phyloP scores from a whole-genome alignment of 805 yeast species.

The Pichia manshurica region DNA sequence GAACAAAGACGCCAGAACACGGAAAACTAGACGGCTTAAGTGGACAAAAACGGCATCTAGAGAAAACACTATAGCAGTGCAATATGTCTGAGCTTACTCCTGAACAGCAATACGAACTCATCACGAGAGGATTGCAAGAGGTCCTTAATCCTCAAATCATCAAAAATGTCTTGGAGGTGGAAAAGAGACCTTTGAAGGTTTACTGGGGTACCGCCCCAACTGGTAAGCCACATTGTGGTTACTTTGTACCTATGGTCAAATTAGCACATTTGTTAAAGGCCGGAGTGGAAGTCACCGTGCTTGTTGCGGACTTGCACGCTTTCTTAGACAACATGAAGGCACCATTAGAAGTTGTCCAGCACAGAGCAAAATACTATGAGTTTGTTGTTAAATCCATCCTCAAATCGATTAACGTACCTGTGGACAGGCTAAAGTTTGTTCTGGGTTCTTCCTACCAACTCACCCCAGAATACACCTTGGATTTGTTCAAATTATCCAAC shows the following conservation, averaged over 20 bases:
- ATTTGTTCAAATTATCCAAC: slow-evolving; percentile 80
- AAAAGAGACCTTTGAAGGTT: slow-evolving; percentile 74
- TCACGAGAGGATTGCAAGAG: slow-evolving; percentile 86
- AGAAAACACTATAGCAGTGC: no score
- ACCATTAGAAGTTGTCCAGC: slow-evolving; percentile 80
- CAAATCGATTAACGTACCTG: slow-evolving; percentile 82
- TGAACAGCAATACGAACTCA: slow-evolving; percentile 60
- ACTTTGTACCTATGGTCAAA: slow-evolving; percentile 96
- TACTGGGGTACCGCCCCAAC: slow-evolving; percentile 99
- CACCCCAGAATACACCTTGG: slow-evolving; percentile 74
- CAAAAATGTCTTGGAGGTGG: slow-evolving; percentile 72
- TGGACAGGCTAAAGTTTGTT: slow-evolving; percentile 78
- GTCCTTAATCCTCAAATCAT: slow-evolving; percentile 84
- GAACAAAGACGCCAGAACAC: no score
- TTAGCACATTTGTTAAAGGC: slow-evolving; percentile 92
- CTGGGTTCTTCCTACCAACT: slow-evolving; percentile 89
- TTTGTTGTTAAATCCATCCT: slow-evolving; percentile 77
- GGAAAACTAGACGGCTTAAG: no score
- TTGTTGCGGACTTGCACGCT: slow-evolving; percentile 94
- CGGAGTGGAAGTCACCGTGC: slow-evolving; percentile 88
- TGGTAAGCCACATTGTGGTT: slow-evolving; percentile 97
- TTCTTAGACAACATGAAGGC: slow-evolving; percentile 98
- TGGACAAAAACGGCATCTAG: no score
- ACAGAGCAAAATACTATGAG: slow-evolving; percentile 90
- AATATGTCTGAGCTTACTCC: slow-evolving; percentile 39